Base-by-base conservation (phyloP, 805 yeast species). In the Lipomyces anomalus region DNA sequence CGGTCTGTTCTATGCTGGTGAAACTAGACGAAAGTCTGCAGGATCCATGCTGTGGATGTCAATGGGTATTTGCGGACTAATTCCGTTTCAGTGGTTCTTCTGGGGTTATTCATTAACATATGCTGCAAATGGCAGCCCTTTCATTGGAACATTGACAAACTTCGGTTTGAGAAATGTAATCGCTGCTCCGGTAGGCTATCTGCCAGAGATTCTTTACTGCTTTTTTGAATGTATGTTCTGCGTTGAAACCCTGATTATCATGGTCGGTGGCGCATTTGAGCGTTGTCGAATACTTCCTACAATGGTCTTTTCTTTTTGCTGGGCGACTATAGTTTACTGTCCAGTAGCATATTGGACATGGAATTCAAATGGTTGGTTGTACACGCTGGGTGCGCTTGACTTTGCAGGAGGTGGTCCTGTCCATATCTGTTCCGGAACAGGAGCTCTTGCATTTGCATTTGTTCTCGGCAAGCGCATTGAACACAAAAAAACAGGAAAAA, bases 371-470 rank as follows among this genome's bases (percentile, higher is more conserved):
- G 98, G 98, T 43, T 92, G 97, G 98, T 73, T 90, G 55, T 76
- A 73, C 45, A 67, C 68, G 39, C 73, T 90, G 44, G 97, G 97
- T 55, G 82, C 89, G 29, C 75, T 87, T 50, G 98, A 92, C 71
- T 92, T 85, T 63, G 98, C 98, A 20, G 98, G 98, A 63, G 97
- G 97, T 63, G 96, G 96, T 53, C 96, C 97, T 51, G 97, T 92
- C 50, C 98, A 92, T 70, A 86, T 85, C 70, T 71, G 88, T 57
- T 84, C 95, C 32, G 98, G 98, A 57, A 84, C 82, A 57, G 94
- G 95, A 64, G 97, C 97, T 42, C 73, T 92, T 54, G 90, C 96
- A 47, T 90, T 90, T 64, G 95, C 98, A 22, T 74, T 92, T 45
- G 70, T 86, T 52, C 76, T 90, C 63, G 98, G 98, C 70, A 9